phyloP scores from a whole-genome alignment of 371 early-diverging fungal genomes.

The Apophysomyces ossiformis region DNA sequence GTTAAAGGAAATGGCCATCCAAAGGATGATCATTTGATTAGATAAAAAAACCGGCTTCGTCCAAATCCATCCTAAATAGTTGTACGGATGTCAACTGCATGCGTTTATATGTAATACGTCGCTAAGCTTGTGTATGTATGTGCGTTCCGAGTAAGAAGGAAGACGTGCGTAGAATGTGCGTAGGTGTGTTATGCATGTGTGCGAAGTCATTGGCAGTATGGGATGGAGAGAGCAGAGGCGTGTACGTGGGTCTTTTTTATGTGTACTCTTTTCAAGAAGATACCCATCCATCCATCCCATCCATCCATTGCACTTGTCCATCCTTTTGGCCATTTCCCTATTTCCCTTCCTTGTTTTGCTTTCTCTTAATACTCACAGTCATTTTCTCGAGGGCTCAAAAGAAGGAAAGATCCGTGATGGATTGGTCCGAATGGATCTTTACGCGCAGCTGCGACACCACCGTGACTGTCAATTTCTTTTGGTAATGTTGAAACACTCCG shows the following conservation, averaged over 20 bases:
- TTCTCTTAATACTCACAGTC: slow-evolving; percentile 8
- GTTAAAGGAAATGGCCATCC: too few species aligned
- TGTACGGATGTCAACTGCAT: not conserved
- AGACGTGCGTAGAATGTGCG: not conserved
- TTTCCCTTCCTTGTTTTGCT: not conserved
- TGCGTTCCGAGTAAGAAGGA: not conserved
- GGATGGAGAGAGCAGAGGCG: too few species aligned
- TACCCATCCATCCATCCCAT: slow-evolving; percentile 7
- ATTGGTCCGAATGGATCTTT: not conserved
- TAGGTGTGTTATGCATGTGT: too few species aligned
- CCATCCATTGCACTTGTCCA: slow-evolving; percentile 3
- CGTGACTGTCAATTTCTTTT: not conserved
- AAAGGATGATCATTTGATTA: too few species aligned
- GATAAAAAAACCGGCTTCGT: not conserved
- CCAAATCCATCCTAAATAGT: not conserved
- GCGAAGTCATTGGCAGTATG: too few species aligned
- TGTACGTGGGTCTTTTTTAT: not conserved
- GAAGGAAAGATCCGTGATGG: not conserved
- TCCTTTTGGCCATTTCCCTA: not conserved
- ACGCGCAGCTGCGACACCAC: not conserved
- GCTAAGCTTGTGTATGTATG: not conserved
- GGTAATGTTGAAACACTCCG: too few species aligned
- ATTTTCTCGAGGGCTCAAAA: slow-evolving; percentile 11
- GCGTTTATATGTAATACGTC: not conserved
- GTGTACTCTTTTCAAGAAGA: not conserved